Percentiles rank a stretch among this genome's conserved stretches.
Evolutionary conservation across 192 early-diverging fungal genomes (phyloP).

Genomic region (Spizellomyces punctatus): DNA sequence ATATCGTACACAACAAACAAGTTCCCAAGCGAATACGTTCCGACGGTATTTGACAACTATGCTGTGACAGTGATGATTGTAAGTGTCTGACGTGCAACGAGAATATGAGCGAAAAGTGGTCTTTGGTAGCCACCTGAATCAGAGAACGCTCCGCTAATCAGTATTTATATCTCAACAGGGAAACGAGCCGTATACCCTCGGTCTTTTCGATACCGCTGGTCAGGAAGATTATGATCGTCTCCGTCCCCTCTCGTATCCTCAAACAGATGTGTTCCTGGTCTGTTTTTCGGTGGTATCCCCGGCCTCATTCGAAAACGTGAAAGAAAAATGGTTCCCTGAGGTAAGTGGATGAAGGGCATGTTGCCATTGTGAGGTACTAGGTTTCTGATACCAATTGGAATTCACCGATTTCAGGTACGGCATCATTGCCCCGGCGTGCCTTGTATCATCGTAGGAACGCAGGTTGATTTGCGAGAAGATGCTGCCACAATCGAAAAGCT

Average conservation of each 20-base stretch:
- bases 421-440: conserved; percentile 96
- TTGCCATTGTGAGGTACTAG: too few species aligned
- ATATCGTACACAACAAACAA: conserved; percentile 97
- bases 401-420: conserved; percentile 51
- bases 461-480: conserved; percentile 90
- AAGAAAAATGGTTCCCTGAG: conserved; percentile 96
- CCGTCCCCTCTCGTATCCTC: conserved; percentile 90
- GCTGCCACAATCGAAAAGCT: conserved; percentile 77
- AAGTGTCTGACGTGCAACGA: conserved; percentile 13
- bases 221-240: conserved; percentile 97
- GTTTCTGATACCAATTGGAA: not conserved
- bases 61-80: conserved; percentile 99
- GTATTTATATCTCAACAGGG: conserved; percentile 42
- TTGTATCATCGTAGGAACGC: conserved; percentile 92
- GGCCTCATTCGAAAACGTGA: conserved; percentile 93
- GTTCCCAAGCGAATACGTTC: conserved; percentile 95
- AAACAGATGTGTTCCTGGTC: conserved; percentile 94
- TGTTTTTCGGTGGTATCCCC: conserved; percentile 92
- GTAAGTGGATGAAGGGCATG: conserved; percentile 40
- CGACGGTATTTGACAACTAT: conserved; percentile 99
- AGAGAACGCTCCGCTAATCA: not conserved
- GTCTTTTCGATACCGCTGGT: conserved; percentile 94
- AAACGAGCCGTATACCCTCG: conserved; percentile 93
- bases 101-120: too few species aligned
- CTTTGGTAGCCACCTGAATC: not conserved